Percentiles rank a stretch among this genome's conserved stretches.
phyloP scores from a whole-genome alignment of 805 yeast genomes.

The Metschnikowia reukaufii region DNA sequence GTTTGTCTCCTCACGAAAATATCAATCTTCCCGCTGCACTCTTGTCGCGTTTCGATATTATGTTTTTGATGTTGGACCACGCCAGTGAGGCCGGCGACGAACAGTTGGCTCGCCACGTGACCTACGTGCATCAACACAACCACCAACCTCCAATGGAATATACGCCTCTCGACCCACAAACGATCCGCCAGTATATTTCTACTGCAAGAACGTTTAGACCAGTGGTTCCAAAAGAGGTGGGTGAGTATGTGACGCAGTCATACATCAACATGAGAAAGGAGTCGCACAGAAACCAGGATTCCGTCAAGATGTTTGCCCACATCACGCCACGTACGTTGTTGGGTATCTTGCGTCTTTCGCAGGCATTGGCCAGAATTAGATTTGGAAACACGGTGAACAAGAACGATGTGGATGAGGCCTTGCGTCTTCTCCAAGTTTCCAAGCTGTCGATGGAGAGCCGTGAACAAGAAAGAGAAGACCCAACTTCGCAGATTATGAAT shows the following conservation, averaged over 20 bases:
- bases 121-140: slow-evolving; percentile 93
- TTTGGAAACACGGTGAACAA: slow-evolving; percentile 68
- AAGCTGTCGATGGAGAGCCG: slow-evolving; percentile 72
- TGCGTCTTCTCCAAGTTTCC: slow-evolving; percentile 83
- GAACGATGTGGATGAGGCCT: slow-evolving; percentile 93
- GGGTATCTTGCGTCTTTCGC: slow-evolving; percentile 89
- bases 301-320: slow-evolving; percentile 79
- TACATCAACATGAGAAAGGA: slow-evolving; percentile 93
- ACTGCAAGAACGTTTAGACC: slow-evolving; percentile 86
- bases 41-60: slow-evolving; percentile 88
- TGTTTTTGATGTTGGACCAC: slow-evolving; percentile 82
- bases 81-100: slow-evolving; percentile 81
- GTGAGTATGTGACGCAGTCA: slow-evolving; percentile 80
- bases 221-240: slow-evolving; percentile 75
- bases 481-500: slow-evolving; percentile 56
- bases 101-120: slow-evolving; percentile 87
- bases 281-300: slow-evolving; percentile 74
- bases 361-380: slow-evolving; percentile 89
- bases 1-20: slow-evolving; percentile 88
- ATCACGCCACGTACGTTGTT: slow-evolving; percentile 93
- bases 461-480: slow-evolving; percentile 56
- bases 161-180: slow-evolving; percentile 73
- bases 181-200: slow-evolving; percentile 82
- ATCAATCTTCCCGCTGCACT: slow-evolving; percentile 96
- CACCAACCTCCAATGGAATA: slow-evolving; percentile 76